Conservation (phyloP, 2,329 filamentous ascomycete genomes). For the Trichoderma cornu-damae region DNA sequence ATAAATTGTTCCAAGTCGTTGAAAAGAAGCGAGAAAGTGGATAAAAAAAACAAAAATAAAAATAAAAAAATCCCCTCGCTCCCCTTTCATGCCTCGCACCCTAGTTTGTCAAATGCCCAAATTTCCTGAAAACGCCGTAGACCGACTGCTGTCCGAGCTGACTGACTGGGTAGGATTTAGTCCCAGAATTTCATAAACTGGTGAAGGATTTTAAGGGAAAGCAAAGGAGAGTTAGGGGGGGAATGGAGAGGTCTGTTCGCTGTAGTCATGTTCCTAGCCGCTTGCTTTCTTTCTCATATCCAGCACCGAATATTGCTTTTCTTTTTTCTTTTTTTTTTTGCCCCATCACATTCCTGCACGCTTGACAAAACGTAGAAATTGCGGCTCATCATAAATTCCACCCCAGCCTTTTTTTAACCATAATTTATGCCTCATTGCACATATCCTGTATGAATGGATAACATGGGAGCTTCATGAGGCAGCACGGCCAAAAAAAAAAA, state of each 20-base stretch:
- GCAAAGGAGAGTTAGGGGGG: not conserved
- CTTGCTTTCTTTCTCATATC: slow-evolving; percentile 17
- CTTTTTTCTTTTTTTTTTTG: too few species aligned
- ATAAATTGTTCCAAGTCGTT: slow-evolving; percentile 8
- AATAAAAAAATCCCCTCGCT: not conserved
- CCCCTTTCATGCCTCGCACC: slow-evolving; percentile 8
- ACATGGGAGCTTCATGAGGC: not conserved
- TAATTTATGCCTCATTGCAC: slow-evolving; percentile 2
- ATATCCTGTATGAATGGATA: not conserved
- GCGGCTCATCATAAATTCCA: slow-evolving; percentile 5
- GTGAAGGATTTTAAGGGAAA: not conserved
- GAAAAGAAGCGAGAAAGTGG: slow-evolving; percentile 9
- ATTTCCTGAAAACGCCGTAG: slow-evolving; percentile 17
- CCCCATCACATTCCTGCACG: slow-evolving; percentile 6
- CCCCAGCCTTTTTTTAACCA: not conserved
- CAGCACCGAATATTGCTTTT: slow-evolving; percentile 12
- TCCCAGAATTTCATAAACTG: not conserved
- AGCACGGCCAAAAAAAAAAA: slow-evolving; percentile 1
- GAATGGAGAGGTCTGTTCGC: slow-evolving; percentile 2
- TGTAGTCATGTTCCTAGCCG: slow-evolving; percentile 17
- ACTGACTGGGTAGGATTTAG: not conserved
- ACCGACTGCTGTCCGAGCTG: slow-evolving; percentile 14
- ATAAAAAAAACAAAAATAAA: too few species aligned
- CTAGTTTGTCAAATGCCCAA: slow-evolving; percentile 12
- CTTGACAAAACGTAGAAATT: not conserved